Evolutionary conservation across 1,284 basidiomycete species (phyloP), one percentile per base, ranked within the genome.

Genomic region (Ustilago cynodontis): DNA sequence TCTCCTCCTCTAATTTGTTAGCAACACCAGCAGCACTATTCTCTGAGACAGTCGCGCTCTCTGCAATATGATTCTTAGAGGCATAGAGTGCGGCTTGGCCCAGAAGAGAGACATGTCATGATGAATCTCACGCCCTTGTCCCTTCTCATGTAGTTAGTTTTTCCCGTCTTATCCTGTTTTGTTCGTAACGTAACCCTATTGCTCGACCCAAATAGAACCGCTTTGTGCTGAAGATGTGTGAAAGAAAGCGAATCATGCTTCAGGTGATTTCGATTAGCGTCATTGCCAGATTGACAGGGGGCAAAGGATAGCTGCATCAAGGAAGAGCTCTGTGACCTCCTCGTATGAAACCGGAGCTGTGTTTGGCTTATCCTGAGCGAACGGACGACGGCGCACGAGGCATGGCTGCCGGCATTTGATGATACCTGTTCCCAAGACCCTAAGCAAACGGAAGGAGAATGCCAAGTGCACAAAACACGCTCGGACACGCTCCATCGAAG

Each of bases 1-100:
- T 37, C 82, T 88, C 20, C 71, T 80, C 22, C 71, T 73, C 45
- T 73, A 52, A 67, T 9, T 20, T 29, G 43, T 50, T 39, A 47
- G 49, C 43, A 54, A 29, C 41, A 43, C 20, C 43, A 54, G 51
- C 41, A 43, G 18, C 41, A n/a, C 11, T 11, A 43, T 7, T 43
- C 41, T 43, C 41, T 43, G 41, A 43, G 41, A 18, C 41, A 43
- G 41, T 43, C 20, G 41, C 41, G n/a, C 41, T 43, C 41, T 43
- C 1, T 43, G 41, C 41, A 43, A 9, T 20, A 43, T 43, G 41
- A 20, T 43, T 43, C 20, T 16, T 59, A 60, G 59, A 60, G 50
- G 59, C 50, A 39, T 28, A 20, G 20, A 20, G 20, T 6, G 41
- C 14, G 11, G 22, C 13, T 26, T 16, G 24, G 47, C 26, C 20